Conservation (phyloP, 2,329 filamentous ascomycete species). For the Helotiales sp. region DNA sequence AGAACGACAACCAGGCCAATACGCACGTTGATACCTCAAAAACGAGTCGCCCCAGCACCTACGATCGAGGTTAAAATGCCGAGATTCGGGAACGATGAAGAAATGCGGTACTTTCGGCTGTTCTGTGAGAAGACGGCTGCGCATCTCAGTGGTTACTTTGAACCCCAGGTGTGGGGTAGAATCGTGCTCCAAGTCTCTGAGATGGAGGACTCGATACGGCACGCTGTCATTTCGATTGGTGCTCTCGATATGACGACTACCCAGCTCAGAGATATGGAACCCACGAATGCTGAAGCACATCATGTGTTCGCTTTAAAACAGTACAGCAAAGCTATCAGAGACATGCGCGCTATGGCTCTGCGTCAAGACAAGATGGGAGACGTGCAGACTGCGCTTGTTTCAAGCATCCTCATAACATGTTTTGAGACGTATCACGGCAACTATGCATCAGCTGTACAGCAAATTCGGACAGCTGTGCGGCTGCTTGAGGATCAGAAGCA, state of each 20-base stretch:
- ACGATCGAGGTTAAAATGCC: neutral
- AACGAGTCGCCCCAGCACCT: neutral
- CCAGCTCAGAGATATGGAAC: neutral
- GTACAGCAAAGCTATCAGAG: conserved; percentile 55
- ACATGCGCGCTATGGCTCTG: conserved; percentile 43
- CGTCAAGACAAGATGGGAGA: neutral
- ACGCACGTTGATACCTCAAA: neutral
- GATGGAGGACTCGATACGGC: conserved; percentile 8
- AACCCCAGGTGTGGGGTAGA: conserved; percentile 5
- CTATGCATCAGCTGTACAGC: neutral
- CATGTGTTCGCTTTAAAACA: conserved; percentile 59
- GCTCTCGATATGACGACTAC: conserved; percentile 14
- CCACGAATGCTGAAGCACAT: conserved; percentile 36
- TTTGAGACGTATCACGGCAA: conserved; percentile 6
- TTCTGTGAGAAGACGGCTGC: conserved; percentile 10
- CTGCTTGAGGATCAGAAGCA: neutral
- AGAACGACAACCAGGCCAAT: neutral
- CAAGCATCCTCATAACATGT: neutral
- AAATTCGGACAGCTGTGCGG: neutral
- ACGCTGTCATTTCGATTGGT: conserved; percentile 15
- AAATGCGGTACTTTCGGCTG: conserved; percentile 11
- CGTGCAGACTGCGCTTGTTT: neutral
- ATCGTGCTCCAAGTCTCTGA: conserved; percentile 13
- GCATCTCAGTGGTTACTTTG: neutral
- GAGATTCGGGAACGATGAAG: conserved; percentile 5